A percentile compares a stretch with the other conserved stretches of the same genome.
Evolutionary conservation across 352 stramenopile genomes (phyloP).

Genomic region (Pythium volutum): DNA sequence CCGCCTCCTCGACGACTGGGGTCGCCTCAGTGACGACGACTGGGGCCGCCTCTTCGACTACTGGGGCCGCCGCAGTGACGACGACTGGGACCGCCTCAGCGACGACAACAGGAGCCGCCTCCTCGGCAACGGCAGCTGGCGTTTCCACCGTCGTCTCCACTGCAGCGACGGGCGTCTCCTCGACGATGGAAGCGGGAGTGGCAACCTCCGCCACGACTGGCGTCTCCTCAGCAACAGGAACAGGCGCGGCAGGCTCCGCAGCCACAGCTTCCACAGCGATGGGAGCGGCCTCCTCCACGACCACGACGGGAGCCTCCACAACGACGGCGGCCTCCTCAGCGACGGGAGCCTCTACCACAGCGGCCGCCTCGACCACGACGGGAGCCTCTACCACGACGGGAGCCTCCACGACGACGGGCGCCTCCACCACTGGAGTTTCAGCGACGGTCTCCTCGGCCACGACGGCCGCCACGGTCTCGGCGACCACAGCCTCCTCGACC

Average conservation of each 20-base stretch:
- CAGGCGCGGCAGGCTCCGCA: conserved; percentile 11
- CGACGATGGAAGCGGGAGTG: not conserved
- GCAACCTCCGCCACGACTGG: not conserved
- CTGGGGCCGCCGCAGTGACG: not conserved
- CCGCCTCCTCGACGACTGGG: not conserved
- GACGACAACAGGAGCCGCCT: not conserved
- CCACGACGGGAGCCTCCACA: conserved; percentile 9
- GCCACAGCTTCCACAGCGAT: not conserved
- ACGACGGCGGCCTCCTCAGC: conserved; percentile 5
- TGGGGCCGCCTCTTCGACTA: too few relatives aligned
- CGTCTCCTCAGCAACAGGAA: not conserved
- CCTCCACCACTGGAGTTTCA: conserved; percentile 3
- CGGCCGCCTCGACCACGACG: not conserved
- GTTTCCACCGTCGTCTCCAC: not conserved
- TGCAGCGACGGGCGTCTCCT: not conserved
- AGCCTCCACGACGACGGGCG: conserved; percentile 2
- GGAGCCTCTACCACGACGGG: conserved; percentile 12
- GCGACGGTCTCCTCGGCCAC: conserved; percentile 1
- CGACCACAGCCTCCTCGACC: not conserved
- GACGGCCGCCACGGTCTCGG: not conserved
- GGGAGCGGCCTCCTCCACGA: not conserved
- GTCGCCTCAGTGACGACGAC: too few relatives aligned
- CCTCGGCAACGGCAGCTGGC: not conserved
- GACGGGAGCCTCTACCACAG: conserved; percentile 14
- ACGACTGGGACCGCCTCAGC: conserved; percentile 6